Percentiles rank a stretch among this genome's conserved stretches.
Conservation (phyloP, 495 filamentous ascomycete species). For the Cairneyella variabilis region DNA sequence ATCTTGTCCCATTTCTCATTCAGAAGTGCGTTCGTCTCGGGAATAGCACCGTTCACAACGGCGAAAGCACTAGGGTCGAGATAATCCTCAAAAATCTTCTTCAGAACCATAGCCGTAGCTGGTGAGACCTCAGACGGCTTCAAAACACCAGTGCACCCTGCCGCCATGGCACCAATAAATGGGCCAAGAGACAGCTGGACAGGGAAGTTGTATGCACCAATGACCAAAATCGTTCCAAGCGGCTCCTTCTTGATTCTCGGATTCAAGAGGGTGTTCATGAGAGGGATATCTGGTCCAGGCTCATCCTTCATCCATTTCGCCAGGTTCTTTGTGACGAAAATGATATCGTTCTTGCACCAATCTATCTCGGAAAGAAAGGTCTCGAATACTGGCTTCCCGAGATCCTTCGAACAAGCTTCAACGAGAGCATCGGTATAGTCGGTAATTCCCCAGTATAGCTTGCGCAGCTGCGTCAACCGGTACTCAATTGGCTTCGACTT, state of each 20-base stretch:
- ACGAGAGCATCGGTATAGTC: conserved; percentile 68
- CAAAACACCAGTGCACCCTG: conserved; percentile 82
- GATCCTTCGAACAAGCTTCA: conserved; percentile 69
- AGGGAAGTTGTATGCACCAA: conserved; percentile 93
- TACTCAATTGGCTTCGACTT: conserved; percentile 80
- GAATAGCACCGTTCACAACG: conserved; percentile 74
- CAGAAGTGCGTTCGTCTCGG: conserved; percentile 77
- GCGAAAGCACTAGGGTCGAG: conserved; percentile 76
- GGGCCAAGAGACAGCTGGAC: conserved; percentile 75
- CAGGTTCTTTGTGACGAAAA: conserved; percentile 71
- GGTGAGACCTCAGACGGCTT: conserved; percentile 87
- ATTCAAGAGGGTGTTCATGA: conserved; percentile 60
- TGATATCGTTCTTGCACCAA: conserved; percentile 73
- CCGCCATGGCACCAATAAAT: conserved; percentile 83
- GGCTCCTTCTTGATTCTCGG: conserved; percentile 88
- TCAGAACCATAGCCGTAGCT: conserved; percentile 68
- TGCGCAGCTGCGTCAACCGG: conserved; percentile 78
- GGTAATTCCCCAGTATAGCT: conserved; percentile 86
- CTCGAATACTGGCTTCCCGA: conserved; percentile 71
- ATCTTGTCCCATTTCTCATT: conserved; percentile 96
- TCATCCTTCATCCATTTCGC: conserved; percentile 82
- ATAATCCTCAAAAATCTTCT: conserved; percentile 66
- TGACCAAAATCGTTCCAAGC: conserved; percentile 75
- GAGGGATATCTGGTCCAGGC: conserved; percentile 59
- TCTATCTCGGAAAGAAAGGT: conserved; percentile 63